Base-by-base conservation (phyloP, 371 early-diverging fungal genomes). In the Scutellospora calospora region DNA sequence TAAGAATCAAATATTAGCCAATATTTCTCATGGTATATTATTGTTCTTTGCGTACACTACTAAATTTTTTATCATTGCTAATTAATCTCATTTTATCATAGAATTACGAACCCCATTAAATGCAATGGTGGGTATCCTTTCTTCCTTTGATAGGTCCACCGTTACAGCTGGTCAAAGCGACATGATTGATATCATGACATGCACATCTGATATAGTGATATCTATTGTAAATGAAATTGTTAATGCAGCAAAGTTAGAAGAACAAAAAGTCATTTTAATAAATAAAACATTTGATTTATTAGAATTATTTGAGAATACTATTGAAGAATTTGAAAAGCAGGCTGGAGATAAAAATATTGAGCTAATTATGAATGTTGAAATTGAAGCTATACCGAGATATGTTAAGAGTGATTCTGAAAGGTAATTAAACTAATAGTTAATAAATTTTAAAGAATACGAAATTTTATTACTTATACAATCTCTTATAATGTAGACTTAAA, bases 221-320 rank as follows among this genome's bases (percentile, higher is more conserved):
- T 85, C 86, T 1, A 81, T 91, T 3, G 87, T 91, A 41, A 87
- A 90, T 76, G 90, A 91, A 79, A 88, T 91, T 33, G 80, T 91
- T 27, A 90, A 91, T 73, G 88, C 86, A 74, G 87, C 88, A 22
- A 90, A 89, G 81, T 84, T 91, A n/a, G n/a, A n/a, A n/a, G n/a
- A n/a, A n/a, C n/a, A n/a, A n/a, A n/a, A n/a, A n/a, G n/a, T n/a
- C n/a, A n/a, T n/a, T n/a, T n/a, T n/a, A n/a, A n/a, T n/a, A n/a
- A n/a, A n/a, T n/a, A n/a, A n/a, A n/a, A n/a, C n/a, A n/a, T n/a
- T n/a, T n/a, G n/a, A n/a, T n/a, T n/a, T n/a, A n/a, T n/a, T n/a
- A n/a, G n/a, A n/a, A 27, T 85, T 92, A 1, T 78, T 88, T 60
- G 86, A 88, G 54, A 87, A 87, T 12, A 87, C 87, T 0, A 82